phyloP scores from a whole-genome alignment of 176 grass and related monocot genomes.

The Cymbopogon citratus region DNA sequence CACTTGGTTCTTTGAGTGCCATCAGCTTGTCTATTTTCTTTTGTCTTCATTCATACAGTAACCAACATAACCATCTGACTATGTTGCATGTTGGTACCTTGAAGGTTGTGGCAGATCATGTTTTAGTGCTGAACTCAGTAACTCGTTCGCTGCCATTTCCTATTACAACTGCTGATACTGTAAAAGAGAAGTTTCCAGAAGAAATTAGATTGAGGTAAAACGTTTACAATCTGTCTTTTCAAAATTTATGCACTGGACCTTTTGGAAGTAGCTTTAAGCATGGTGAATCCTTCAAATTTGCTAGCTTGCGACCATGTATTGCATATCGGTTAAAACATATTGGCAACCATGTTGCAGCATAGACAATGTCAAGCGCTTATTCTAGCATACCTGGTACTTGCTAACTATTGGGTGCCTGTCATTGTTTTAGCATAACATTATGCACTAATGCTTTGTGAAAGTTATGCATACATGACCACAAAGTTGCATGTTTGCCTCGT shows the following conservation, averaged over 20 bases:
- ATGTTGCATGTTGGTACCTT: conserved; percentile 6
- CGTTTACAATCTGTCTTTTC: not conserved
- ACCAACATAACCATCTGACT: not conserved
- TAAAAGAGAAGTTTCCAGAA: conserved; percentile 83
- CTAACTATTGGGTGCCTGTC: not conserved
- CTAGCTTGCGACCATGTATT: not conserved
- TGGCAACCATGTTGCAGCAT: not conserved
- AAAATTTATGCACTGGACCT: not conserved
- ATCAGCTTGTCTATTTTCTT: not conserved
- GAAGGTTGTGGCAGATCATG: conserved; percentile 62
- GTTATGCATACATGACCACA: not conserved
- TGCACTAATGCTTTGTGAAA: not conserved
- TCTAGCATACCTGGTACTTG: not conserved
- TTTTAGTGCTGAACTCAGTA: conserved; percentile 82
- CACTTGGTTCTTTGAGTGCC: not conserved
- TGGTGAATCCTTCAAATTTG: not conserved
- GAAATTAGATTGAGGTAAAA: conserved; percentile 94
- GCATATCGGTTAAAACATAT: conserved; percentile 6
- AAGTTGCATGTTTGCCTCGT: not conserved
- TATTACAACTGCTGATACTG: conserved; percentile 63
- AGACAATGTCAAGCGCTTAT: not conserved
- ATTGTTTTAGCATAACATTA: not conserved
- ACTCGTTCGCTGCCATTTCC: conserved; percentile 83
- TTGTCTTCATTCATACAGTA: not conserved
- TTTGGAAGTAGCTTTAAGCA: not conserved